Evolutionary conservation across 2,329 filamentous ascomycete genomes (phyloP), one percentile per base, ranked within the genome.

Genomic region (Penicillium sumatraense): DNA sequence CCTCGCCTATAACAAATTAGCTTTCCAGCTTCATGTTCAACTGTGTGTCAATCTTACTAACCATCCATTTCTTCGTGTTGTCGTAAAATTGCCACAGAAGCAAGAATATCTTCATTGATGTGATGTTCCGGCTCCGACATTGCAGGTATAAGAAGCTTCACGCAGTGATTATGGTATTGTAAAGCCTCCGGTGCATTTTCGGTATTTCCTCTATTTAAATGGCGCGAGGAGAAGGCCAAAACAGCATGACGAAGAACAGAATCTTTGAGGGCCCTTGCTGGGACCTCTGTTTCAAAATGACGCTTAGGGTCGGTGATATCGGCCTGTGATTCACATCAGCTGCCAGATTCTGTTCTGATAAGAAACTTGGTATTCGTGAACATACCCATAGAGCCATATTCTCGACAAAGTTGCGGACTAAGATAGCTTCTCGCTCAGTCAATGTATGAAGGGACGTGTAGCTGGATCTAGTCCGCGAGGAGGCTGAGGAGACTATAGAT

Each of bases 61-160:
- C 65, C 59, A 40, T 70, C 68, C 54, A 72, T 70, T 53, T 74
- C 71, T 55, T 74, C 71, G 53, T 70, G 67, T n/a, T 73, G 65
- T 5, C 72, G 66, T 9, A 74, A 62, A 21, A 73, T 70, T 14
- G 70, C 68, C 3, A 73, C 62, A 3, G 71, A 65, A 1, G 68
- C 66, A 18, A 74, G 61, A n/a, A 72, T 57, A 18, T 68, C 68
- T 38, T 73, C 72, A 1, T 56, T 66, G 6, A 68, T 62, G 3
- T 56, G 51, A 7, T 61, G 36, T 8, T 57, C 49, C 18, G 68
- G 54, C 21, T 65, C 66, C 3, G 71, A 71, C 3, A 74, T 61
- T 8, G 64, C 66, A 9, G 69, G 65, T 26, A 74, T 73, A 3
- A 74, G 57, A 13, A 73, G 56, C n/a, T 70, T 63, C 18, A 74